Base-by-base conservation (phyloP, 306 rosid genomes). In the Canavalia ensiformis region DNA sequence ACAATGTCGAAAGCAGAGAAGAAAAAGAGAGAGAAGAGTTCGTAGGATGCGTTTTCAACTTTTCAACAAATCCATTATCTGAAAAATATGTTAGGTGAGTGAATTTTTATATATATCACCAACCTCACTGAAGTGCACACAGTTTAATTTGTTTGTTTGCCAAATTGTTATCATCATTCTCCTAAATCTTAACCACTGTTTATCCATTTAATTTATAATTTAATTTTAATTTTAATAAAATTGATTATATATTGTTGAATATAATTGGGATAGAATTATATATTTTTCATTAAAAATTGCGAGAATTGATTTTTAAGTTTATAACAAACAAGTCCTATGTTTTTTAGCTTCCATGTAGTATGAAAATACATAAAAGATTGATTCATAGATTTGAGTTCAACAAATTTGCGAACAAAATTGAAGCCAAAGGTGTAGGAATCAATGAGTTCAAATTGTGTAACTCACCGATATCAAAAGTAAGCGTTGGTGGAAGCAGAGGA, bases 341-440 rank as follows among this genome's bases (percentile, higher is more conserved):
- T 18, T 18, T 0, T 18, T 18, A 18, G 80, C 31, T 60, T 75
- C 33, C 3, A 1, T 77, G 49, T n/a, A 1, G 70, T 28, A 65
- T 77, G 33, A 12, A 6, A 68, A 56, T 57, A 34, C 5, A 65
- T 31, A n/a, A 12, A 72, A 41, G 49, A 81, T 3, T 29, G 9
- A 63, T 55, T 55, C 42, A 29, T 13, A 29, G 9, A 47, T 41
- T 63, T 31, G 31, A 3, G 58, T 8, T 64, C 12, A 55, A 64
- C 44, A 30, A 60, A 50, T 81, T 64, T 31, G 75, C 70, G 89
- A 90, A 84, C 60, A 79, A 64, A 71, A 65, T 88, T n/a, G 79
- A 85, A 85, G 90, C 93, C 35, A 37, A 55, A 28, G 93, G 89
- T 34, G 80, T 91, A 9, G 90, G 93, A 71, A 88, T 91, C 30